A percentile compares a stretch with the other conserved stretches of the same genome.
These are phyloP conservation scores for Saccharomyces hybrid DNA, from an alignment of 1,139 yeast genomes.

Conservation along the genomic window DNA sequence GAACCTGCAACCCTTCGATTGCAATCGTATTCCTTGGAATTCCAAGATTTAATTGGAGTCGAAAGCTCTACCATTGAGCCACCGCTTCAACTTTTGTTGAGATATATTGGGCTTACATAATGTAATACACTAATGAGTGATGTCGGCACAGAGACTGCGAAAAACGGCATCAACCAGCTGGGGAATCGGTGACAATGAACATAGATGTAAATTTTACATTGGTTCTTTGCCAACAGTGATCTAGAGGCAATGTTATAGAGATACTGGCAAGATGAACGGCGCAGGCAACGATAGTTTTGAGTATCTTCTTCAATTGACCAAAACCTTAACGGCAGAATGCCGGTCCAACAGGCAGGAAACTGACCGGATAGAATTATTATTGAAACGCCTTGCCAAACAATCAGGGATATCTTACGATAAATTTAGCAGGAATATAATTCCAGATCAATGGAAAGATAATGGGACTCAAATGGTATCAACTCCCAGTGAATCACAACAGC, in stretches of 20 bases:
- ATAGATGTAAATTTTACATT: neutral
- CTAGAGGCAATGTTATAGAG: too few species aligned
- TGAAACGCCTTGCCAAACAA: slow-evolving; percentile 28
- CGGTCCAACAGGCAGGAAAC: slow-evolving; percentile 23
- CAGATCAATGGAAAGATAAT: neutral
- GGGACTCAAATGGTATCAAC: neutral
- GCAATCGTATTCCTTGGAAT: slow-evolving; percentile 31
- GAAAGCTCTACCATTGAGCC: slow-evolving; percentile 93
- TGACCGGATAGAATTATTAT: slow-evolving; percentile 22
- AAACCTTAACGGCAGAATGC: slow-evolving; percentile 18
- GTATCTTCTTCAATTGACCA: slow-evolving; percentile 20
- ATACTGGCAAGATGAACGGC: neutral
- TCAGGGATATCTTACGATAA: slow-evolving; percentile 25
- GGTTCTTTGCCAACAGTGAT: neutral
- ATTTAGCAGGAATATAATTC: slow-evolving; percentile 11
- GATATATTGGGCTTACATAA: too few species aligned
- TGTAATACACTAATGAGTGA: too few species aligned
- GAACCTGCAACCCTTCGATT: slow-evolving; percentile 72
- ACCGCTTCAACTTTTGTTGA: slow-evolving; percentile 49
- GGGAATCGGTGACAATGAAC: neutral
- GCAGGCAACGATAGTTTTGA: slow-evolving; percentile 20
- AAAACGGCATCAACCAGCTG: neutral
- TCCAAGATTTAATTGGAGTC: slow-evolving; percentile 55
- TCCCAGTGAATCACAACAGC: slow-evolving; percentile 8
- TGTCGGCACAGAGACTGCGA: too few species aligned